These are phyloP conservation scores for Retiboletus flavoniger DNA, from an alignment of 1,284 basidiomycete genomes.

Conservation along the genomic window DNA sequence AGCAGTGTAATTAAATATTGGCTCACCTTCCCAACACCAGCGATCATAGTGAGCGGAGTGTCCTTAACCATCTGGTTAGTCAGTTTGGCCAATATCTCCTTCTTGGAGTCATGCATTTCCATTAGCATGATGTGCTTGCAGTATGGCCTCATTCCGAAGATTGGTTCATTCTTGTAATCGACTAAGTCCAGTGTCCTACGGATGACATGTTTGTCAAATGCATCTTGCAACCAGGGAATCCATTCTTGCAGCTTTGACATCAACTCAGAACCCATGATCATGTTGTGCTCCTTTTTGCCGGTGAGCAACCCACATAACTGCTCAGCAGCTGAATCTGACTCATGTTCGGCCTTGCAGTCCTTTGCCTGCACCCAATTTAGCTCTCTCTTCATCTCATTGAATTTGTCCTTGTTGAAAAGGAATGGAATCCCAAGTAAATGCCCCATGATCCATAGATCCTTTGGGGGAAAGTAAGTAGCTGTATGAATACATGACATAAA, in stretches of 20 bases:
- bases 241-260: neutral
- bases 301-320: neutral
- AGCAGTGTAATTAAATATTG: neutral
- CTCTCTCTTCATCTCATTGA: neutral
- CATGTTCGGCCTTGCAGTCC: neutral
- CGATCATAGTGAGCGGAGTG: neutral
- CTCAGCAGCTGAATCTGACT: neutral
- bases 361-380: neutral
- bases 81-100: neutral
- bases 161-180: neutral
- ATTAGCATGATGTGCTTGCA: neutral
- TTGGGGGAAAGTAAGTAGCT: neutral
- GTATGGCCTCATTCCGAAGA: neutral
- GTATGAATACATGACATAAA: neutral
- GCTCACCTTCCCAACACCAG: neutral
- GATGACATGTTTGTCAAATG: neutral
- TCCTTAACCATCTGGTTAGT: neutral
- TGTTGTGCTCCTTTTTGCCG: neutral
- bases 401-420: neutral
- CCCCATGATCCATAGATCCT: neutral
- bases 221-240: neutral
- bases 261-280: neutral
- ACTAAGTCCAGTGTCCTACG: neutral
- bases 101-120: neutral
- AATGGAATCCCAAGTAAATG: neutral